Conservation (phyloP, 108 stramenopile genomes). For the Asterionellopsis glacialis region DNA sequence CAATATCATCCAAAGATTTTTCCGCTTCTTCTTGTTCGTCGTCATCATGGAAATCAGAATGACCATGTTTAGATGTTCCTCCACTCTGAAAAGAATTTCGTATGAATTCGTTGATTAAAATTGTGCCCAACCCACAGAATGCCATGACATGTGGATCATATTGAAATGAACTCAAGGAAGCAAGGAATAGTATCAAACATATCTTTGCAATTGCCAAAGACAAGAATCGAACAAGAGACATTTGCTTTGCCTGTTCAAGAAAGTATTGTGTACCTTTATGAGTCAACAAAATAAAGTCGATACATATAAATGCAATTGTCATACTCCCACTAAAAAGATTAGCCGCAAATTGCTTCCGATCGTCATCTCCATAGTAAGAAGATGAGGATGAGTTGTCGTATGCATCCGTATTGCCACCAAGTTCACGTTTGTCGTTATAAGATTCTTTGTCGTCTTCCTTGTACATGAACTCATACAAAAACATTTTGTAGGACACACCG, state of each 20-base stretch:
- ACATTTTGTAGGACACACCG: slow-evolving; percentile 40
- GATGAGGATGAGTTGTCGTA: not conserved
- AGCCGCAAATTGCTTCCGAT: slow-evolving; percentile 15
- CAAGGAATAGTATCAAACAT: slow-evolving; percentile 14
- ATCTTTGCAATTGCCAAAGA: slow-evolving; percentile 10
- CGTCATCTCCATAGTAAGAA: not conserved
- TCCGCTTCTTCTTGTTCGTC: too few species aligned
- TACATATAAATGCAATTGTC: slow-evolving; percentile 12
- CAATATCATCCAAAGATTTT: too few species aligned
- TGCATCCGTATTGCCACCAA: slow-evolving; percentile 5
- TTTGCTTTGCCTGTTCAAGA: not conserved
- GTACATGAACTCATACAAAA: slow-evolving; percentile 21
- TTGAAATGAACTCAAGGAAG: slow-evolving; percentile 17
- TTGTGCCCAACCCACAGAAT: slow-evolving; percentile 21
- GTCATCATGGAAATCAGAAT: too few species aligned
- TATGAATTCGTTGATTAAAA: not conserved
- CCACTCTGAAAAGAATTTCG: too few species aligned
- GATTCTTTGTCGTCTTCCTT: not conserved
- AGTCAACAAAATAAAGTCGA: slow-evolving; percentile 22
- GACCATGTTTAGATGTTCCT: too few species aligned
- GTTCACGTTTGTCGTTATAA: not conserved
- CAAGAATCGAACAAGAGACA: not conserved
- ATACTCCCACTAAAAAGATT: slow-evolving; percentile 31
- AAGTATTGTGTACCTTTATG: slow-evolving; percentile 19
- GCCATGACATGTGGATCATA: slow-evolving; percentile 20